Base-by-base conservation (phyloP, 129 eudicot species). In the Tanacetum coccineum region DNA sequence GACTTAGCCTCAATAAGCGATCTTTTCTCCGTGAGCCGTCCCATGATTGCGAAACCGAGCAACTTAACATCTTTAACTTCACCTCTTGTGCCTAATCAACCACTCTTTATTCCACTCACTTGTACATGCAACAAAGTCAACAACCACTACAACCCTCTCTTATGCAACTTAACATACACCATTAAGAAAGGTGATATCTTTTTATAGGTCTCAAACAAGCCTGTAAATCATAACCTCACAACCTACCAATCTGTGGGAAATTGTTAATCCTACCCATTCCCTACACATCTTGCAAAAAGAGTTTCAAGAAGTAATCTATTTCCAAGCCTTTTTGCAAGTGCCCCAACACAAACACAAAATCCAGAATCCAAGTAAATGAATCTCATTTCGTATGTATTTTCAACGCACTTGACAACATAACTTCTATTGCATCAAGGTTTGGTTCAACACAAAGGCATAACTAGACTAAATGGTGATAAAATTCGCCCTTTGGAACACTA, bases 281-380 rank as follows among this genome's bases (percentile, higher is more conserved):
- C 95, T 17, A 78, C 74, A 5, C 73, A 79, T 47, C 82, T 93
- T 48, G n/a, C 9, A 56, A 0, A 70, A 84, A n/a, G 95, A 96
- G n/a, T n/a, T n/a, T 15, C 76, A 53, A 3, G 73, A 71, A 39
- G 82, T 79, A 0, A 60, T 48, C 55, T n/a, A n/a, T 93, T 93
- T 62, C 98, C 96, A 8, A 74, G 88, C 68, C n/a, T n/a, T 88
- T 93, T 72, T 93, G 98, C 76, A 86, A 75, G 87, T 93, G 98
- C n/a, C 79, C 96, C 96, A 18, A 73, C 76, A 62, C 32, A 67
- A 3, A 32, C 83, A 77, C 87, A n/a, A 78, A 73, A 49, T 77
- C 76, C 71, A 25, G 28, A 88, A 79, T 55, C n/a, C 59, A 59
- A 32, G 50, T 77, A 0, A 86, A 71, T 59, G n/a, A 84, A 62